Percentiles rank a stretch among this genome's conserved stretches.
These are phyloP conservation scores for Podosphaera fusca DNA, from an alignment of 2,329 filamentous ascomycete species.

Conservation along the genomic window DNA sequence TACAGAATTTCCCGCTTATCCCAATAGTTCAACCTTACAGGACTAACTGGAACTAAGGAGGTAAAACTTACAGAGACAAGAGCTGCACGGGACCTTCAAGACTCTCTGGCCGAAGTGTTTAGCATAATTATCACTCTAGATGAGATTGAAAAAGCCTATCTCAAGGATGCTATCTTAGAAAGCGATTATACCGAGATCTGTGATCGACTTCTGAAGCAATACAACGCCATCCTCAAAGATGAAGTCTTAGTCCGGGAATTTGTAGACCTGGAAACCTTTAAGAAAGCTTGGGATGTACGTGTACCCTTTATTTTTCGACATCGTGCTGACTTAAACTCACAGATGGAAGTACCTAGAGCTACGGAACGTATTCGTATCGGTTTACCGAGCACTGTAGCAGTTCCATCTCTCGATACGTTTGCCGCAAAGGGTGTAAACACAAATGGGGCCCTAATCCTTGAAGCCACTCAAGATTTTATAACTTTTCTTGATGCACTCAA, in stretches of 20 bases:
- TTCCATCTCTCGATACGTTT: constrained; percentile 22
- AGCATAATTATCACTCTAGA: constrained; percentile 93
- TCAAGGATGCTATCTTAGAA: constrained; percentile 85
- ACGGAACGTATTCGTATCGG: constrained; percentile 83
- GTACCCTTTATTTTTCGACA: neutral
- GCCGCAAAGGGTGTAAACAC: constrained; percentile 20
- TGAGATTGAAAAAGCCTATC: constrained; percentile 84
- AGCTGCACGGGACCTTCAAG: constrained; percentile 77
- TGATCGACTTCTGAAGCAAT: constrained; percentile 80
- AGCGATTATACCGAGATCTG: constrained; percentile 91
- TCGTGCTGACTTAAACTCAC: constrained; percentile 3
- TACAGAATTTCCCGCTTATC: constrained; percentile 1
- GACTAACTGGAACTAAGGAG: constrained; percentile 31
- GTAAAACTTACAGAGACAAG: constrained; percentile 75
- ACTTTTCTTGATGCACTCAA: constrained; percentile 90
- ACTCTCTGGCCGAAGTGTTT: constrained; percentile 90
- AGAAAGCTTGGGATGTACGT: constrained; percentile 71
- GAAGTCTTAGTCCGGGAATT: constrained; percentile 81
- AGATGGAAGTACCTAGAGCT: constrained; percentile 87
- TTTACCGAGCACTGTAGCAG: constrained; percentile 58
- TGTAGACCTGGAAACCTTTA: constrained; percentile 73
- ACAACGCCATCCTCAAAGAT: constrained; percentile 80
- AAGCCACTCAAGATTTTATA: constrained; percentile 95
- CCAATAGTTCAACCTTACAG: neutral
- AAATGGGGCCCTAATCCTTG: constrained; percentile 44